Evolutionary conservation across 2,329 filamentous ascomycete genomes (phyloP).

Genomic region (Diaporthe citriasiana): DNA sequence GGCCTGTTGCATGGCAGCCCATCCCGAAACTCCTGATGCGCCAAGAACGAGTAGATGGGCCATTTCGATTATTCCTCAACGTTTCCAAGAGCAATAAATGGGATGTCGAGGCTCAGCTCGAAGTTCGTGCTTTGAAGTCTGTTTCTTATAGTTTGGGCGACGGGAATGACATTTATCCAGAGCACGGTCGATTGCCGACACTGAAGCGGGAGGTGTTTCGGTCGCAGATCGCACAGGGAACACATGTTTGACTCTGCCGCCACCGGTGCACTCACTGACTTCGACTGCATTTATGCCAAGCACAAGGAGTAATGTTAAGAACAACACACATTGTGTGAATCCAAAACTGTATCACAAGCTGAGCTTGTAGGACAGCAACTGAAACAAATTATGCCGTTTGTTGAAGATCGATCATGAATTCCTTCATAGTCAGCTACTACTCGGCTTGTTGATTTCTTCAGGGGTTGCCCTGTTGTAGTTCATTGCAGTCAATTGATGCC

Average conservation of each 20-base stretch:
- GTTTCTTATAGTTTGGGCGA: neutral
- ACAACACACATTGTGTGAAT: no score
- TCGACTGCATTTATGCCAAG: neutral
- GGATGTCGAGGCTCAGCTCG: no score
- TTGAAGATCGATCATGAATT: neutral
- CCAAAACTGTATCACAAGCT: neutral
- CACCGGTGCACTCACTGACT: neutral
- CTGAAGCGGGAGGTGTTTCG: constrained; percentile 16
- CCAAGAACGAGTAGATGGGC: constrained; percentile 28
- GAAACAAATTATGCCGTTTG: neutral
- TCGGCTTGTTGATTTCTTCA: no score
- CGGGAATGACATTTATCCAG: neutral
- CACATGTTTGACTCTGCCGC: neutral
- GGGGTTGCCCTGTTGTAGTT: no score
- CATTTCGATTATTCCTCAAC: neutral
- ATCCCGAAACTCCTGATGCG: constrained; percentile 28
- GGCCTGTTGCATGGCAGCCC: constrained; percentile 5
- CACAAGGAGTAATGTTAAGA: fast-evolving
- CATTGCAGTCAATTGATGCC: no score
- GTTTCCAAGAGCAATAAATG: neutral
- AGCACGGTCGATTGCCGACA: neutral
- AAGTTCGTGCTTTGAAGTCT: neutral
- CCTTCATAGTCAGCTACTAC: no score
- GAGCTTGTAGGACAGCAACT: neutral
- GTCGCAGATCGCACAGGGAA: neutral